phyloP scores from a whole-genome alignment of 208 protist species.

The Vickermania spadyakhi region DNA sequence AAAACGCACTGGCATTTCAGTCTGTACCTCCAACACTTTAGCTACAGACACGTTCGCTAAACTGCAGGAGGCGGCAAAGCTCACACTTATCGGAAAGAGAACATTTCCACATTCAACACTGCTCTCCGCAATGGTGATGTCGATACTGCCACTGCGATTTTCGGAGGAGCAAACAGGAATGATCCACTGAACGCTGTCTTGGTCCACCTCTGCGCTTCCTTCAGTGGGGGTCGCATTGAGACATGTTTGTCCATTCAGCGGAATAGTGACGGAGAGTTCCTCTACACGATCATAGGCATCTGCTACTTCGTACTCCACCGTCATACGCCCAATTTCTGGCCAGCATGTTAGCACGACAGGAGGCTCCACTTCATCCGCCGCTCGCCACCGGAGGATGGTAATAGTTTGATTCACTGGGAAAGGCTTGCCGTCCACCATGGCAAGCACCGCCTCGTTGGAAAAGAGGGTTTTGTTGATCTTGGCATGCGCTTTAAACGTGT shows the following conservation, averaged over 20 bases:
- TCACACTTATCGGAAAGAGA: constrained; percentile 73
- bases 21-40: constrained; percentile 54
- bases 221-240: constrained; percentile 12
- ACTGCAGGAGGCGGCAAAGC: constrained; percentile 26
- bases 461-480: constrained; percentile 83
- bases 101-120: constrained; percentile 19
- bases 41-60: constrained; percentile 41
- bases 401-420: constrained; percentile 73
- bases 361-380: constrained; percentile 9
- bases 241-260: constrained; percentile 32
- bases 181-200: constrained; percentile 36
- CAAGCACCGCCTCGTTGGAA: constrained; percentile 53
- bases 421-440: constrained; percentile 71
- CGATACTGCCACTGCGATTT: constrained; percentile 58
- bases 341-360: constrained; percentile 79
- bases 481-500: constrained; percentile 77
- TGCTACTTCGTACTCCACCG: constrained; percentile 76
- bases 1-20: constrained; percentile 41
- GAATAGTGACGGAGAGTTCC: constrained; percentile 44
- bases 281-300: constrained; percentile 29
- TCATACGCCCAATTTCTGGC: constrained; percentile 54
- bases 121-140: constrained; percentile 21
- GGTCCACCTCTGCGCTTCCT: background rate
- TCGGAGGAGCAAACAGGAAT: constrained; percentile 43
- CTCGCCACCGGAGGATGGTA: constrained; percentile 67